These are phyloP conservation scores for Neoscytalidium dimidiatum DNA, from an alignment of 2,329 filamentous ascomycete species.

Conservation along the genomic window DNA sequence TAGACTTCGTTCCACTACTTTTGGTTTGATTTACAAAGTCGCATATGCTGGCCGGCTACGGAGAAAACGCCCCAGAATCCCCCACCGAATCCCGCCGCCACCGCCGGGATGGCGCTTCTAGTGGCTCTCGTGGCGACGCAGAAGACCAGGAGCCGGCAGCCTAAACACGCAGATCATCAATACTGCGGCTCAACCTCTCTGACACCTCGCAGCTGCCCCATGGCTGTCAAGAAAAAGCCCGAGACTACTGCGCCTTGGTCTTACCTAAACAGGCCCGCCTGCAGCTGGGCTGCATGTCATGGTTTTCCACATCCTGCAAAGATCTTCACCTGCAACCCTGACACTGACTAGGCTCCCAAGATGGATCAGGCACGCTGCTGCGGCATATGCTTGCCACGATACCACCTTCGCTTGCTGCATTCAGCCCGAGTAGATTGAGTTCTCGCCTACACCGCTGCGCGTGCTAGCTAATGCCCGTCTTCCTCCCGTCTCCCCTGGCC, in stretches of 20 bases:
- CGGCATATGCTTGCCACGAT: background rate
- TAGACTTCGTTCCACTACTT: background rate
- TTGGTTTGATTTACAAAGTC: background rate
- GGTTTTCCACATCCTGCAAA: background rate
- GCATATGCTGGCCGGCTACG: background rate
- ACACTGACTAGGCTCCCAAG: background rate
- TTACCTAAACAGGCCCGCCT: background rate
- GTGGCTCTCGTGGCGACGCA: background rate
- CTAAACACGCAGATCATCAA: constrained; percentile 12
- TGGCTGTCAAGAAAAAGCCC: constrained; percentile 2
- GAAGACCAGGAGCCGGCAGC: background rate
- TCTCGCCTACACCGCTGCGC: background rate
- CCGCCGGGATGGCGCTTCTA: background rate
- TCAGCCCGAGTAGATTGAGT: background rate
- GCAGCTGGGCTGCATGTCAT: background rate
- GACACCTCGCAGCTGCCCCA: background rate
- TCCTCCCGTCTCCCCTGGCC: constrained; percentile 2
- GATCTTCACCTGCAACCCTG: background rate
- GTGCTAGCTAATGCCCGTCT: background rate
- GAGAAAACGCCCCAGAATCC: background rate
- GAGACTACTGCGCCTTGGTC: constrained; percentile 4
- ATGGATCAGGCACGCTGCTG: background rate
- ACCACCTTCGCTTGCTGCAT: background rate
- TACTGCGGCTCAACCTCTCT: constrained; percentile 12
- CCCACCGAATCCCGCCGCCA: constrained; percentile 1